phyloP scores from a whole-genome alignment of 495 filamentous ascomycete species.

The Aspergillus heteromorphus region DNA sequence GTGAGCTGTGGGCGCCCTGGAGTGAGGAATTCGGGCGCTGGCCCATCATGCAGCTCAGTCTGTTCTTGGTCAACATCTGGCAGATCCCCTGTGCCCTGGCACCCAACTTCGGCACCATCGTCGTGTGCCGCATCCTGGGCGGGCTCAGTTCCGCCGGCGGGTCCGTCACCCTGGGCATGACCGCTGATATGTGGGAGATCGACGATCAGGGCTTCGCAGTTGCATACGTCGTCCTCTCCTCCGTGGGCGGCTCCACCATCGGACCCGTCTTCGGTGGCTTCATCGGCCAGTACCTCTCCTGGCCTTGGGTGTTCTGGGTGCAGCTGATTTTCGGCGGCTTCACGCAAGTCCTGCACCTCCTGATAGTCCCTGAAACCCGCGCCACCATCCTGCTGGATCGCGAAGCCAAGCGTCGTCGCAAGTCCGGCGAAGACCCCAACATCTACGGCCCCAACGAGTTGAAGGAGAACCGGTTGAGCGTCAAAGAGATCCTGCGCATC shows the following conservation, averaged over 20 bases:
- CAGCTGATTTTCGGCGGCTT: conserved; percentile 62
- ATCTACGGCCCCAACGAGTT: conserved; percentile 57
- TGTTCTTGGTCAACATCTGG: conserved; percentile 63
- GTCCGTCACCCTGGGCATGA: conserved; percentile 27
- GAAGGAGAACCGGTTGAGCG: conserved; percentile 11
- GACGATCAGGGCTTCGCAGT: conserved; percentile 56
- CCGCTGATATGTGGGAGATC: conserved; percentile 62
- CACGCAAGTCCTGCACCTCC: conserved; percentile 57
- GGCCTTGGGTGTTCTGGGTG: conserved; percentile 71
- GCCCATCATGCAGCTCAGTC: conserved; percentile 55
- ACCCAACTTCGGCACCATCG: conserved; percentile 56
- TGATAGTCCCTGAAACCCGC: conserved; percentile 63
- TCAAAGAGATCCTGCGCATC: conserved; percentile 41
- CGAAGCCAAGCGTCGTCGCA: conserved; percentile 54
- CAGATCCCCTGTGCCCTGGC: conserved; percentile 62
- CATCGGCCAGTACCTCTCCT: conserved; percentile 51
- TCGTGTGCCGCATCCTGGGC: conserved; percentile 56
- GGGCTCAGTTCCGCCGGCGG: conserved; percentile 66
- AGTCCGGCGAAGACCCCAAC: conserved; percentile 38
- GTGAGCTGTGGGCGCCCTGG: conserved; percentile 72
- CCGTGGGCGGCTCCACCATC: conserved; percentile 61
- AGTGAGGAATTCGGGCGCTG: conserved; percentile 64
- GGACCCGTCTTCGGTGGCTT: conserved; percentile 76
- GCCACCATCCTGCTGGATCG: conserved; percentile 56
- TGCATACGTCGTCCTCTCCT: conserved; percentile 64